Conservation (phyloP, 257 asterid genomes). For the Gentiana dahurica region DNA sequence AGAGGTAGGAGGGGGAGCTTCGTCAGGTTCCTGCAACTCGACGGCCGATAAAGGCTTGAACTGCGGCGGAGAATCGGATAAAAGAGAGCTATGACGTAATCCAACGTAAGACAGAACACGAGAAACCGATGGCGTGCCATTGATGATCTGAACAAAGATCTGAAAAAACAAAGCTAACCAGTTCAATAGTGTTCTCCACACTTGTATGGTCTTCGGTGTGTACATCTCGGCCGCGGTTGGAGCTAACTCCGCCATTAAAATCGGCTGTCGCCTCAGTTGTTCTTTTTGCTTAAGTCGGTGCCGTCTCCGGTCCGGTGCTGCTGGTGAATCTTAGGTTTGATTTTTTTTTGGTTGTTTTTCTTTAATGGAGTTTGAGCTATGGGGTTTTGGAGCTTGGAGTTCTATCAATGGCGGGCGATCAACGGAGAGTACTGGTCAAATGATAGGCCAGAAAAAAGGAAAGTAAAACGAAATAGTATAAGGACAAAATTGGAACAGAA, state of each 20-base stretch:
- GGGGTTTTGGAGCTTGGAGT: too few relatives aligned
- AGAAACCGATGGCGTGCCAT: constrained; percentile 70
- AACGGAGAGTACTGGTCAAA: too few relatives aligned
- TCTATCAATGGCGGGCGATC: too few relatives aligned
- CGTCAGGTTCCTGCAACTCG: constrained; percentile 48
- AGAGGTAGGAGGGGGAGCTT: constrained; percentile 16
- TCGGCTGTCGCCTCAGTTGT: too few relatives aligned
- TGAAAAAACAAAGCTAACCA: constrained; percentile 81
- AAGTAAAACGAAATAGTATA: too few relatives aligned
- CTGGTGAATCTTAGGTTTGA: too few relatives aligned
- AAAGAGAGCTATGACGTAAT: constrained; percentile 36
- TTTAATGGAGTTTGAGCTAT: too few relatives aligned
- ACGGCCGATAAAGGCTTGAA: constrained; percentile 69
- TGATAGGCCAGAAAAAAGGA: too few relatives aligned
- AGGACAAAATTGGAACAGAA: too few relatives aligned
- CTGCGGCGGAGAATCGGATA: constrained; percentile 33
- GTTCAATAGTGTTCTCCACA: constrained; percentile 77
- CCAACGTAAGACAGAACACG: constrained; percentile 63
- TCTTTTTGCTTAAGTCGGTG: too few relatives aligned
- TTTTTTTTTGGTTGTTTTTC: too few relatives aligned
- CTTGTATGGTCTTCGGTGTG: constrained; percentile 76
- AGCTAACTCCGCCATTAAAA: constrained; percentile 73
- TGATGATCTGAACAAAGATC: constrained; percentile 90
- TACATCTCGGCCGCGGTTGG: constrained; percentile 49
- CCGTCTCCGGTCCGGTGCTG: too few relatives aligned